Percentiles rank a stretch among this genome's conserved stretches.
phyloP scores from a whole-genome alignment of 164 flowering plant genomes.

The Umbellularia californica region DNA sequence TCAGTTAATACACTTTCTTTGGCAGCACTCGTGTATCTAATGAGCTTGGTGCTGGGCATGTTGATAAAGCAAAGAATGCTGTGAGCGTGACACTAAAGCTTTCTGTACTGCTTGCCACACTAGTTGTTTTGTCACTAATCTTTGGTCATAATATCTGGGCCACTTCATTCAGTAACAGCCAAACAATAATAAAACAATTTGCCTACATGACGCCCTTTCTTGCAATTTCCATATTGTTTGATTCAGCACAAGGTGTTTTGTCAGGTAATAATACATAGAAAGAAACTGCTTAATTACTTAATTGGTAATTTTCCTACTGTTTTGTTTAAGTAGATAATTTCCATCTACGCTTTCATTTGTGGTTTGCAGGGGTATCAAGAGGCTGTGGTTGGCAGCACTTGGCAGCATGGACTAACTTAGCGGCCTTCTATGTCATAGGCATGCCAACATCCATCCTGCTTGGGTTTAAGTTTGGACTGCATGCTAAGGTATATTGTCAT shows the following conservation, averaged over 20 bases:
- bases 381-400: slow-evolving; percentile 97
- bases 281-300: neutral
- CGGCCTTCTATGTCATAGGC: slow-evolving; percentile 66
- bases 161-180: slow-evolving; percentile 51
- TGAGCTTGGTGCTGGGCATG: slow-evolving; percentile 75
- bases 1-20: neutral
- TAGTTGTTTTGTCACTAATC: slow-evolving; percentile 34
- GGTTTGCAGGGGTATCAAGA: slow-evolving; percentile 63
- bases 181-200: slow-evolving; percentile 36
- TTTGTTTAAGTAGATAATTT: neutral
- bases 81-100: slow-evolving; percentile 67
- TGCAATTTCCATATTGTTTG: slow-evolving; percentile 51
- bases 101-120: slow-evolving; percentile 47
- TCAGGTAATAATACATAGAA: slow-evolving; percentile 46
- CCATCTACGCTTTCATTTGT: neutral
- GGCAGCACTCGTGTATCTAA: slow-evolving; percentile 88
- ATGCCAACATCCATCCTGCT: slow-evolving; percentile 58
- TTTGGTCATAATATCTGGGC: slow-evolving; percentile 78
- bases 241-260: slow-evolving; percentile 65
- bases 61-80: slow-evolving; percentile 58
- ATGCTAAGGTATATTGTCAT: slow-evolving; percentile 44
- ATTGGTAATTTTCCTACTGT: neutral
- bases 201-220: slow-evolving; percentile 67
- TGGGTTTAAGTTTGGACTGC: slow-evolving; percentile 40
- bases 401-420: slow-evolving; percentile 66